Evolutionary conservation across 179 eudicot genomes (phyloP), one percentile per base, ranked within the genome.

Genomic region (Beta corolliflora): DNA sequence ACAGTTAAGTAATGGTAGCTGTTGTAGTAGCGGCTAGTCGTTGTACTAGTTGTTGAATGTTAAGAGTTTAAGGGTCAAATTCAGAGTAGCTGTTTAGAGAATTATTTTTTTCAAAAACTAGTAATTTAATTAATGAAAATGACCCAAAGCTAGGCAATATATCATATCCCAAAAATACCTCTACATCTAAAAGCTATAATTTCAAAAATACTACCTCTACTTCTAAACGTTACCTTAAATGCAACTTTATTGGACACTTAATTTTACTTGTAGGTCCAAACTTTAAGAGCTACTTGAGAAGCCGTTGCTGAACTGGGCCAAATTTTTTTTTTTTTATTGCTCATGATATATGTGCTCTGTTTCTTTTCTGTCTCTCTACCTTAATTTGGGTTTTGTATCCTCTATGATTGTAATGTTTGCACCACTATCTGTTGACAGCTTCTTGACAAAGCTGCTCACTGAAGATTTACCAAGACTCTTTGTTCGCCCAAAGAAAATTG

Each of bases 401-500:
- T 71, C 3, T 23, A 71, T 23, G 7, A 41, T 55, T 61, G 70
- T 18, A 75, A 71, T 58, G 78, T 41, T 53, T n/a, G 9, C 55
- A 19, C 78, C 58, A 18, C 71, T 29, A 45, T 78, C 71, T 66
- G 21, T 80, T 58, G 31, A 79, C 85, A 96, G 99, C 98, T 94
- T 97, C 87, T 88, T 97, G 88, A 97, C 88, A 71, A 97, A 97
- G 84, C 92, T 97, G 82, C 91, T 97, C 64, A 97, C 99, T 11
- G 94, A 92, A 92, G 99, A 97, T 88, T 84, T 97, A 81, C 99
- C 99, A 69, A 90, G 91, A 81, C 82, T 97, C 70, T 97, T 97
- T 86, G 98, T 97, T 73, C 98, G 97, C 50, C 99, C 99, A 55
- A 94, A 93, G 83, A 97, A 94, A 88, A 97, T 97, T 78, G 97